Evolutionary conservation across 2,329 filamentous ascomycete species (phyloP), one percentile per base, ranked within the genome.

Genomic region (Dryadomyces quercivorus): DNA sequence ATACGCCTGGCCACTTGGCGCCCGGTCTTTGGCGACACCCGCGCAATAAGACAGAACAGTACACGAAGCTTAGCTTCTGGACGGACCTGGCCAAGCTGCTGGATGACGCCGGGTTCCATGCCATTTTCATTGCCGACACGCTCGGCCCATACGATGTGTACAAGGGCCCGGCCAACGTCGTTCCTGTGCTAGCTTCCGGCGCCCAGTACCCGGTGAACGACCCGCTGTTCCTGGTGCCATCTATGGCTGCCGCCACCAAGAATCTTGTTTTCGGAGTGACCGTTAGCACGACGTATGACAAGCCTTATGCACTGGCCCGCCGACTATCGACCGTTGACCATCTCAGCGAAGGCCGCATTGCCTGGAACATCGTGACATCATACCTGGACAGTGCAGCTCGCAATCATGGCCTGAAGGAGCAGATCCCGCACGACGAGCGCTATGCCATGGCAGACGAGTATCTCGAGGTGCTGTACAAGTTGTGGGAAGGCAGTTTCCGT

Each of bases 361-460:
- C 52, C 5, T 61, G 60, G 59, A 62, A 62, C 50, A 56, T 61
- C 36, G 60, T 62, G 15, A 62, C 60, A 9, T 53, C 52, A 16
- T 60, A 57, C 51, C 56, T 55, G 5, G 54, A 59, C 45, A 54
- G 51, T 36, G 57, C 58, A 2, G 59, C 59, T 2, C 46, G 47
- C n/a, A 57, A 56, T 20, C 53, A 58, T 18, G 60, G 60, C 26
- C 54, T 56, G 7, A 20, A 47, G 0, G 49, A 56, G 43, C 55
- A 58, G 26, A 51, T 59, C 13, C 57, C 57, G 13, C 60, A 62
- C 50, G 60, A 62, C 53, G 53, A 61, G 51, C 57, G 60, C 20
- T 62, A 62, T 44, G 59, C 52, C 20, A 49, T 55, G 1, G 60
- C 60, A 8, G 52, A 62, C 45, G 60, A 62, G 52, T 58, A 57